These are phyloP conservation scores for Symbiotaphrina buchneri DNA, from an alignment of 495 filamentous ascomycete species.

Conservation along the genomic window DNA sequence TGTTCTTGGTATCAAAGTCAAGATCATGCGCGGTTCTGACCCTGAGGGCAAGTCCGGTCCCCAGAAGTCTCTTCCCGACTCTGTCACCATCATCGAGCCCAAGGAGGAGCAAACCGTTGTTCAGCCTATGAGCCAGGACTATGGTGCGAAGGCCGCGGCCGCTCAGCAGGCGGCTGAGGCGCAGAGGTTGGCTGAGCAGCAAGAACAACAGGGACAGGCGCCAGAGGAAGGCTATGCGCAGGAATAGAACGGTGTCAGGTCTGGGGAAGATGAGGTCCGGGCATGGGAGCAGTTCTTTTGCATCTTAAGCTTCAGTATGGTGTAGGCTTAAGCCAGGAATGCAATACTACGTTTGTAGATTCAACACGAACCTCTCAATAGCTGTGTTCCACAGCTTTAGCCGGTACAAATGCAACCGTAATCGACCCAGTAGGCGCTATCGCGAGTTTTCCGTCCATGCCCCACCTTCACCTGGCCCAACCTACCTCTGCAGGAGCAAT, in stretches of 20 bases:
- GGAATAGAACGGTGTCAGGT: not conserved
- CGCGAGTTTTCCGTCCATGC: no score
- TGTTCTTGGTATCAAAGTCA: slow-evolving; percentile 99
- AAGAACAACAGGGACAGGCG: slow-evolving; percentile 18
- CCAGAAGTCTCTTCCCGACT: slow-evolving; percentile 88
- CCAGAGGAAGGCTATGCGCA: not conserved
- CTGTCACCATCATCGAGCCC: slow-evolving; percentile 97
- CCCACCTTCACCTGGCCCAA: no score
- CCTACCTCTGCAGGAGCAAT: no score
- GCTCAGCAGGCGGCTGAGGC: slow-evolving; percentile 67
- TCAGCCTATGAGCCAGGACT: slow-evolving; percentile 90
- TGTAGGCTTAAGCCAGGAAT: no score
- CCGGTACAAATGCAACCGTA: no score
- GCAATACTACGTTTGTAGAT: no score
- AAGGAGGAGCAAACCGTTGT: slow-evolving; percentile 93
- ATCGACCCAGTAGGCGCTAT: no score
- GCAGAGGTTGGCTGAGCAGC: slow-evolving; percentile 38
- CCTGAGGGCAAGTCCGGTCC: slow-evolving; percentile 97
- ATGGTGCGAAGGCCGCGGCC: slow-evolving; percentile 86
- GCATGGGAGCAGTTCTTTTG: no score
- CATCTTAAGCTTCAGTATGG: no score
- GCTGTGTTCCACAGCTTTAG: no score
- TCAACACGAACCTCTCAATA: no score
- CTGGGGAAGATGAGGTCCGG: no score
- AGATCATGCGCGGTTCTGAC: slow-evolving; percentile 99